Evolutionary conservation across 176 grass and related monocot genomes (phyloP), one percentile per base, ranked within the genome.

Genomic region (Canna indica): DNA sequence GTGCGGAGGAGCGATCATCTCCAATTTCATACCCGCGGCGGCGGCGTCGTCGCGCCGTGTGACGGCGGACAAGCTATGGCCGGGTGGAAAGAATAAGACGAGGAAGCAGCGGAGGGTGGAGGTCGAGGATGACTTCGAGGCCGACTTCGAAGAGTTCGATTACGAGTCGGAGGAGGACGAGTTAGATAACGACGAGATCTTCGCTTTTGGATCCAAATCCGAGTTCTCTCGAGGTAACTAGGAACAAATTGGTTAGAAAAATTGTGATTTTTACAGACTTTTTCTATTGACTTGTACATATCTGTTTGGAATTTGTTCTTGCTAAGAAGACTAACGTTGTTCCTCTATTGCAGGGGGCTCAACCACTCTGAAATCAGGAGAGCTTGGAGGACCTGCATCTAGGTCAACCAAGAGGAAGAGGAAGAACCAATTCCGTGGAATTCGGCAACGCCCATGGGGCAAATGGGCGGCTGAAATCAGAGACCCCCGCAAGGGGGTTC

Each of bases 381-480:
- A 85, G 39, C 57, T 39, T 31, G 35, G 14, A 68, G 46, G 35
- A 58, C 64, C 47, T 59, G 24, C 64, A 1, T 25, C 57, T 74
- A 73, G n/a, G 31, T 58, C 53, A 33, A 70, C 27, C 34, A 77
- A 59, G 47, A 80, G 75, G 56, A 85, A 85, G 83, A 85, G 83
- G 45, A 85, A 81, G 78, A 85, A 81, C 71, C 78, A 73, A 60
- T 85, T 76, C 73, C 54, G 83, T 11, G 83, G 83, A n/a, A 85
- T 85, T 32, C 77, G 83, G 36, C 83, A 77, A 56, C 78, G 83
- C 36, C 83, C 83, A 11, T 85, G 83, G 83, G 83, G 83, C 46
- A 85, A 85, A 59, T 85, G 83, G 83, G 83, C 83, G 1, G 83
- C 83, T 73, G 83, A 85, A 77, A 85, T 85, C 34, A 59, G 83